Conservation (phyloP, 2,329 filamentous ascomycete species). For the Neofusicoccum sp. region DNA sequence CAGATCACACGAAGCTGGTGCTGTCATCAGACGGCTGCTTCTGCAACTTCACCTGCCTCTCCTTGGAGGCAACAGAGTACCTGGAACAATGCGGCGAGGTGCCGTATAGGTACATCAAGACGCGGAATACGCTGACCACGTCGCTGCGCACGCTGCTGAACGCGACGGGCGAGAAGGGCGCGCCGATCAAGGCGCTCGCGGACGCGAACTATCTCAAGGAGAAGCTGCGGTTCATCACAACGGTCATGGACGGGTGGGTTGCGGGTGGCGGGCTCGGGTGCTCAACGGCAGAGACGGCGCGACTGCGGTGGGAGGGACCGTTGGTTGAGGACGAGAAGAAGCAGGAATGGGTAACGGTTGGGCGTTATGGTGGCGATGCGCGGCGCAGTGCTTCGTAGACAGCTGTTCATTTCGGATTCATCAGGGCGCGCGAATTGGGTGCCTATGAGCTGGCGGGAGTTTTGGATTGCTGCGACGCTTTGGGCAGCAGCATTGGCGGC, state of each 20-base stretch:
- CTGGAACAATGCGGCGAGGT: conserved; percentile 64
- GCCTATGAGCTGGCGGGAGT: neutral
- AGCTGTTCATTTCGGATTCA: conserved; percentile 8
- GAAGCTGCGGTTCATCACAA: conserved; percentile 73
- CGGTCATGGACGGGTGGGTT: conserved; percentile 72
- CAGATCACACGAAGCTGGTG: conserved; percentile 84
- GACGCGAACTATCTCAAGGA: conserved; percentile 71
- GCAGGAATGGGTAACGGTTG: conserved; percentile 53
- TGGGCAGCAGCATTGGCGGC: conserved; percentile 20
- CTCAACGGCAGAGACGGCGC: conserved; percentile 36
- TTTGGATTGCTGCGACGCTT: conserved; percentile 9
- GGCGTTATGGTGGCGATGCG: conserved; percentile 50
- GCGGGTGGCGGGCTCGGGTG: conserved; percentile 67
- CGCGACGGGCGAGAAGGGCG: conserved; percentile 52
- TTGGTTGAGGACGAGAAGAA: conserved; percentile 47
- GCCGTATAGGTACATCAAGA: conserved; percentile 68
- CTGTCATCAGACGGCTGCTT: conserved; percentile 73
- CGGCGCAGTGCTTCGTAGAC: conserved; percentile 21
- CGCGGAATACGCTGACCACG: conserved; percentile 71
- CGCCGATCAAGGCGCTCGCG: conserved; percentile 57
- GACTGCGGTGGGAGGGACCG: conserved; percentile 48
- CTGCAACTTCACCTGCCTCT: conserved; percentile 77
- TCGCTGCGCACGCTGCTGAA: conserved; percentile 74
- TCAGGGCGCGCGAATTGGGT: neutral
- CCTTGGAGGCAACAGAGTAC: conserved; percentile 68